Conservation (phyloP, 148 eudicot genomes). For the Rhododendron mucronatum region DNA sequence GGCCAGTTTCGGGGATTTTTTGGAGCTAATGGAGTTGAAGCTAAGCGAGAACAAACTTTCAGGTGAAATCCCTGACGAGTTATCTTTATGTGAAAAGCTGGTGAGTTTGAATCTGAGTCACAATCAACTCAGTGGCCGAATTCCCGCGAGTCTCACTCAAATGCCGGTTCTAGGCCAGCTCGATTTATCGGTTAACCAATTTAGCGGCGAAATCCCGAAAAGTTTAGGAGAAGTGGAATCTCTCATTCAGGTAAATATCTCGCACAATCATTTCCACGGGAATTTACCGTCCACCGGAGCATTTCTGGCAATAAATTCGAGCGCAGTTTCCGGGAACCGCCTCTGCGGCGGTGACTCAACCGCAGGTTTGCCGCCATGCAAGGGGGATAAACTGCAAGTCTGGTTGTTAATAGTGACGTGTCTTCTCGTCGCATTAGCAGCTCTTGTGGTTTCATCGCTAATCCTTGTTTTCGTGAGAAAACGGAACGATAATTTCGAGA, state of each 20-base stretch:
- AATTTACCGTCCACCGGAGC: constrained; percentile 66
- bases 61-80: constrained; percentile 52
- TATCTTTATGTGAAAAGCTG: constrained; percentile 60
- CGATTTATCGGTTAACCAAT: constrained; percentile 64
- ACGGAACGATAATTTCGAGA: constrained; percentile 5
- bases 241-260: constrained; percentile 63
- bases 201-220: constrained; percentile 59
- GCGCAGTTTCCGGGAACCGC: constrained; percentile 52
- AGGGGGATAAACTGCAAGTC: constrained; percentile 8
- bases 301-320: constrained; percentile 55
- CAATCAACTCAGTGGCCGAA: constrained; percentile 50
- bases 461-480: constrained; percentile 14
- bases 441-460: background rate
- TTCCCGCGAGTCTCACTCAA: constrained; percentile 49
- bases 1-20: constrained; percentile 35
- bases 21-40: constrained; percentile 47
- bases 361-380: constrained; percentile 47
- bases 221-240: constrained; percentile 56
- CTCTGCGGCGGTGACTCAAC: constrained; percentile 45
- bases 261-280: constrained; percentile 62
- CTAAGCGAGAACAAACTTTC: constrained; percentile 36
- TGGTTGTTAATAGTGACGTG: constrained; percentile 28
- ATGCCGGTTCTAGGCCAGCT: constrained; percentile 75
- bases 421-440: constrained; percentile 13
- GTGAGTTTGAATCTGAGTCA: constrained; percentile 66